phyloP scores from a whole-genome alignment of 2,329 filamentous ascomycete species.

The Cladobotryum mycophilum region DNA sequence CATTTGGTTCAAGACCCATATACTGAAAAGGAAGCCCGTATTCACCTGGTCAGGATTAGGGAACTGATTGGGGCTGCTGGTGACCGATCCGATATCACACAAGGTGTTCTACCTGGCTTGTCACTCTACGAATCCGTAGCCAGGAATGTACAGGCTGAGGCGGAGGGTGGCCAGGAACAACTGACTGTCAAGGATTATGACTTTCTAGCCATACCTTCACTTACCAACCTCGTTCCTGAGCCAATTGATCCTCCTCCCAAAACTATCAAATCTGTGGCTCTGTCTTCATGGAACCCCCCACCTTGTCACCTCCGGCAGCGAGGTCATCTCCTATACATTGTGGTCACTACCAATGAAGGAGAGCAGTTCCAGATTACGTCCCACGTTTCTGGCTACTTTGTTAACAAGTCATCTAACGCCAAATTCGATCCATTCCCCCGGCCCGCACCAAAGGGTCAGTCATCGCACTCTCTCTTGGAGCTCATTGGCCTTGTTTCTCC shows the following conservation, averaged over 20 bases:
- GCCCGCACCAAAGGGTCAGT: constrained; percentile 67
- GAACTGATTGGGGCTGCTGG: constrained; percentile 91
- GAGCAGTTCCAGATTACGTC: constrained; percentile 92
- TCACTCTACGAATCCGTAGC: constrained; percentile 81
- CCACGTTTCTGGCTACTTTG: constrained; percentile 90
- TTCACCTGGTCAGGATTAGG: constrained; percentile 85
- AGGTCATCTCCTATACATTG: constrained; percentile 86
- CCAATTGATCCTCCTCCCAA: constrained; percentile 66
- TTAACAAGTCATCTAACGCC: constrained; percentile 91
- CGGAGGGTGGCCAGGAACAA: constrained; percentile 26
- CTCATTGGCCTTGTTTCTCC: constrained; percentile 75
- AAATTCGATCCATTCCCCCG: constrained; percentile 91
- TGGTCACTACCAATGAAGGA: constrained; percentile 85
- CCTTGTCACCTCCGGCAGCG: constrained; percentile 86
- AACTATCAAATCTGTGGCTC: constrained; percentile 79
- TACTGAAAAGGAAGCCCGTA: constrained; percentile 94
- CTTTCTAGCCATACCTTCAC: constrained; percentile 61
- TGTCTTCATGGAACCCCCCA: constrained; percentile 95
- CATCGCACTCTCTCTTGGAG: constrained; percentile 79
- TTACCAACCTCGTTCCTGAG: constrained; percentile 66
- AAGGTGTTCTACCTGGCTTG: constrained; percentile 77
- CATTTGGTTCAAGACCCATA: constrained; percentile 88
- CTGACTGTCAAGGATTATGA: constrained; percentile 62
- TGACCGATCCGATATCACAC: constrained; percentile 77
- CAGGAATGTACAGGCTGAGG: constrained; percentile 37